Evolutionary conservation across 2,329 filamentous ascomycete genomes (phyloP), one percentile per base, ranked within the genome.

Genomic region (Ophiognomonia clavigignenti-juglandacearum): DNA sequence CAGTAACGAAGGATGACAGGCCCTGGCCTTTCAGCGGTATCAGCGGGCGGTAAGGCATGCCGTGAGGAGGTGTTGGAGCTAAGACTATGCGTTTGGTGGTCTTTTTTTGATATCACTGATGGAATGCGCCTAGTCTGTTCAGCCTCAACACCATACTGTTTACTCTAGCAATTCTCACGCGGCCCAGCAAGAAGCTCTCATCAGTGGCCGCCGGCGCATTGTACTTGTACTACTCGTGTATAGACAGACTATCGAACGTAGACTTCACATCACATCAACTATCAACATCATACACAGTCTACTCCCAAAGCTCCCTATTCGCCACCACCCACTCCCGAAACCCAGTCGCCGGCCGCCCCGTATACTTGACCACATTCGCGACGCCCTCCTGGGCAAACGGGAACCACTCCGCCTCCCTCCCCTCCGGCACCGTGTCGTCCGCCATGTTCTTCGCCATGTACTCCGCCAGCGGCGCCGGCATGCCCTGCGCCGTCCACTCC

Each of bases 231-330:
- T n/a, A 29, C 13, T 29, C 26, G 26, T 29, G 26, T 29, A 13
- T 24, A 39, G 19, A 7, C 26, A 29, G 26, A 29, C 26, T 13
- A 29, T 13, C 13, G 26, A 29, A 29, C 13, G 7, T 7, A 29
- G 26, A 29, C 26, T 20, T 24, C n/a, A 14, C 36, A 9, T 39
- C 23, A 8, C 26, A n/a, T n/a, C 38, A 24, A 22, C 26, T 23
- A 10, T 29, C 8, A n/a, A 27, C n/a, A n/a, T n/a, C n/a, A n/a
- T n/a, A n/a, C n/a, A n/a, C n/a, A 29, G 24, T 36, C 39, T 36
- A 20, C 53, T 62, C 27, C 57, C 61, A 45, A 11, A 39, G 43
- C 20, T 49, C 32, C 23, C 32, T n/a, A 35, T 52, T 43, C 16
- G 38, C 50, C 32, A 14, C 35, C n/a, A 43, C 42, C 50, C 50